Base-by-base conservation (phyloP, 106 monocot species). In the Dendrobium chrysotoxum region DNA sequence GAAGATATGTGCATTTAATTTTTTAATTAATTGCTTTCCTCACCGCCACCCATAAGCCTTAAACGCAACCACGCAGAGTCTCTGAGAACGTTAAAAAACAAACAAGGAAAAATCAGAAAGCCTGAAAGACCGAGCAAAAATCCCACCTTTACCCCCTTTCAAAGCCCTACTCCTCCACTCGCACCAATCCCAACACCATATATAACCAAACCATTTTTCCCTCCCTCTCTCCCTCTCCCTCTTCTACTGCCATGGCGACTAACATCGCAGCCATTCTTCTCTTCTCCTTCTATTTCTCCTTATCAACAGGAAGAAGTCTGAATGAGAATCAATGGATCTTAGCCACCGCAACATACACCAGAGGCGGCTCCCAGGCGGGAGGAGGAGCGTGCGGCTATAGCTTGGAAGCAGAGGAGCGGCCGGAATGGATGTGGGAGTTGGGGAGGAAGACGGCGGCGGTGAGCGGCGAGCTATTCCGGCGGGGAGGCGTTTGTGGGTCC, bases 301-400 rank as follows among this genome's bases (percentile, higher is more conserved):
- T 26, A 26, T 1, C 64, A 57, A 17, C 3, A 5, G 23, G 23
- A 5, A 25, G 8, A 23, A 11, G 7, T 23, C n/a, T 7, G 9
- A 65, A 8, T 23, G 64, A 26, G 7, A 23, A 23, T 26, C 8
- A 25, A 26, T 65, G 64, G 64, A 10, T 6, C 7, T 65, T 65
- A 26, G 64, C 64, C 25, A 65, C 64, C 64, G 64, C 64, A 65
- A 65, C 64, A 25, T 65, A 65, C 64, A 65, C 64, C 26, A 26
- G 64, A 65, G 15, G 15, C 15, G 25, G 7, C 0, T 65, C 26
- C 64, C 64, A 65, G 25, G 10, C 70, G 15, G 70, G 70, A 80
- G 28, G 70, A 15, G 70, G 70, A 35, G 70, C 70, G 31, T 70
- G 70, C 16, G 70, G 70, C 15, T 70, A 70, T 16, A 35, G 31